These are phyloP conservation scores for Globisporangium solare DNA, from an alignment of 352 stramenopile genomes.

Conservation along the genomic window DNA sequence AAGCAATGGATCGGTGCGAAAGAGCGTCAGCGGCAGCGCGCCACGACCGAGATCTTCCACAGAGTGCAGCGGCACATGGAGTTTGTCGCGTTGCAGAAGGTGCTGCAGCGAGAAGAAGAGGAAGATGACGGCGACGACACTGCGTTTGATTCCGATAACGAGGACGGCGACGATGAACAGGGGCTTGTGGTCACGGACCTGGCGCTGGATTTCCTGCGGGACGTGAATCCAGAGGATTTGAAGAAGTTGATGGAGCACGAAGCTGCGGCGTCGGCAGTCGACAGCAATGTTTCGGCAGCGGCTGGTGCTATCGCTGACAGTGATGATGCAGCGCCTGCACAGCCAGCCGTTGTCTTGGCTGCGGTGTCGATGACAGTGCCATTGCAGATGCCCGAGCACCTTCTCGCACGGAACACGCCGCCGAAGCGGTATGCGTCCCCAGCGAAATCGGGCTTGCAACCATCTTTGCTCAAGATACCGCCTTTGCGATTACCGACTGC, in stretches of 20 bases:
- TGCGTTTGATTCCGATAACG: constrained; percentile 16
- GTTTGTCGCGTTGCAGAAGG: constrained; percentile 27
- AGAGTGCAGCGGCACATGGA: constrained; percentile 34
- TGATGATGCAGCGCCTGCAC: background rate
- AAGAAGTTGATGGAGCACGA: constrained; percentile 39
- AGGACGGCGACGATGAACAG: constrained; percentile 8
- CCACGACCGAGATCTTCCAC: constrained; percentile 17
- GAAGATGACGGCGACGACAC: background rate
- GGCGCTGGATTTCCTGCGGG: constrained; percentile 49
- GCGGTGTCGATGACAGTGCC: constrained; percentile 8
- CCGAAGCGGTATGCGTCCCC: constrained; percentile 15
- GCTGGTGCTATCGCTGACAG: background rate
- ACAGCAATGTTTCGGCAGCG: background rate
- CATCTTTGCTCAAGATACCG: constrained; percentile 6
- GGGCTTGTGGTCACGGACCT: constrained; percentile 11
- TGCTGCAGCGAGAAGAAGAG: constrained; percentile 20
- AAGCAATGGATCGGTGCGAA: constrained; percentile 25
- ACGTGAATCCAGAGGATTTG: constrained; percentile 52
- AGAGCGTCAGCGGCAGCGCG: constrained; percentile 12
- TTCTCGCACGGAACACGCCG: constrained; percentile 14
- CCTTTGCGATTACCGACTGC: background rate
- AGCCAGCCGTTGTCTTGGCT: background rate
- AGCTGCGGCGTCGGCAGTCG: constrained; percentile 7
- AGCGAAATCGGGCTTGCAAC: constrained; percentile 7
- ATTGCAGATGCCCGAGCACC: constrained; percentile 24